Base-by-base conservation (phyloP, 2,329 filamentous ascomycete genomes). In the Calonectria pauciramosa region DNA sequence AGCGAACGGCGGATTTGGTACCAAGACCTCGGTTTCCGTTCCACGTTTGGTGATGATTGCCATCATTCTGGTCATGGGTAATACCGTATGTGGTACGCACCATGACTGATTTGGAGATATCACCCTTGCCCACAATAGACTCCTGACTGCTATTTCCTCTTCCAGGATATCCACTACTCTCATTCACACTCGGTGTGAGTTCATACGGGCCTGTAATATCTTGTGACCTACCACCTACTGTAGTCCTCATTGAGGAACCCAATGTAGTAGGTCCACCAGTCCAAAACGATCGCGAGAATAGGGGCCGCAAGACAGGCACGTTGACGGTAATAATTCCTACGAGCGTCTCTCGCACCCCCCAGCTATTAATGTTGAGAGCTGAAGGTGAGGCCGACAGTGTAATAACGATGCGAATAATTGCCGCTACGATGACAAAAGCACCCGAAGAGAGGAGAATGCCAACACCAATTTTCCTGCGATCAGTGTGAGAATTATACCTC, bases 271-370 rank as follows among this genome's bases (percentile, higher is more conserved):
- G 16, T 3, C 72, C 49, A 0, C 41, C 38, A 0, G 71, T 66
- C 77, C 77, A 80, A 20, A 80, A 80, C 0, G 68, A 44, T 0
- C 59, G 63, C 0, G 63, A 38, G 23, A 80, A 80, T 1, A 79
- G 38, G 0, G 74, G 74, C 20, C 77, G 34, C 0, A 80, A 63
- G 0, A 77, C 72, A 0, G 78, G 77, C 0, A 79, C 72, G 68
- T 85, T 86, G 71, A 86, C 84, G 14, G 83, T 82, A 44, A 87
- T 82, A 26, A 86, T 84, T 20, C 83, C 84, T 36, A 86, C 84
- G 52, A 87, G 84, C 70, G 79, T 82, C 30, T 82, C 80, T 0
- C 80, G 80, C 4, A 82, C 80, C 0, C 80, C 80, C 80, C 78
- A 82, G 38, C 67, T 54, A 69, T 80, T 82, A 30, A 82, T 73